Base-by-base conservation (phyloP, 2,329 filamentous ascomycete species). In the Aureobasidium lini region DNA sequence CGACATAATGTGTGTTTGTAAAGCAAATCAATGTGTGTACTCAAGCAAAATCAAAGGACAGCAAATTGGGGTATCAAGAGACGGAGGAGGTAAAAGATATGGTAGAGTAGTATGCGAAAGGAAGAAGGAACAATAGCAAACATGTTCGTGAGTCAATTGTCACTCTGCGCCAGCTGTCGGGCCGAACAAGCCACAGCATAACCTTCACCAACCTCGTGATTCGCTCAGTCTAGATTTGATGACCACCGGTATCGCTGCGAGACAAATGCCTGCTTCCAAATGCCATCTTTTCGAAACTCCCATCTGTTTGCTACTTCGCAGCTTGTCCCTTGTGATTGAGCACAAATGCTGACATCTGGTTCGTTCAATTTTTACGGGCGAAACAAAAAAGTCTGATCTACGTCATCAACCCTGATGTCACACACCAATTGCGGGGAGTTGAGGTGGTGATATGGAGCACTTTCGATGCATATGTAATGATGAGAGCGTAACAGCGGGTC, bases 401-500 rank as follows among this genome's bases (percentile, higher is more conserved):
- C 37, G 37, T 40, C 42, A 44, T 23, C 42, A 28, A 42, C 39
- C 39, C 39, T 42, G 39, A 42, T 42, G 39, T 42, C 23, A 23
- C 23, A 23, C 39, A 42, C 39, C n/a, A 42, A 42, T 15, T 42
- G 39, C 39, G 39, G 39, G n/a, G 39, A 16, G 39, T 42, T 7
- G 23, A 23, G 23, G 23, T 23, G 23, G 2, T 23, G 23, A 23
- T 23, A 23, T 23, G 23, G 23, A 23, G 23, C 23, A 23, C 23
- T 23, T 23, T 23, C 23, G 23, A 23, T 23, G 23, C 23, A 23
- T 23, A 23, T 23, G 23, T 23, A 23, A n/a, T 42, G 39, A 42
- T 42, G 39, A 42, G 50, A 32, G 15, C 23, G 29, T 52, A 42
- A 54, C 50, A 54, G 50, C 50, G 50, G 50, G 50, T 57, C 54